Base-by-base conservation (phyloP, 208 protist genomes). In the Wallacemonas rigidus region DNA sequence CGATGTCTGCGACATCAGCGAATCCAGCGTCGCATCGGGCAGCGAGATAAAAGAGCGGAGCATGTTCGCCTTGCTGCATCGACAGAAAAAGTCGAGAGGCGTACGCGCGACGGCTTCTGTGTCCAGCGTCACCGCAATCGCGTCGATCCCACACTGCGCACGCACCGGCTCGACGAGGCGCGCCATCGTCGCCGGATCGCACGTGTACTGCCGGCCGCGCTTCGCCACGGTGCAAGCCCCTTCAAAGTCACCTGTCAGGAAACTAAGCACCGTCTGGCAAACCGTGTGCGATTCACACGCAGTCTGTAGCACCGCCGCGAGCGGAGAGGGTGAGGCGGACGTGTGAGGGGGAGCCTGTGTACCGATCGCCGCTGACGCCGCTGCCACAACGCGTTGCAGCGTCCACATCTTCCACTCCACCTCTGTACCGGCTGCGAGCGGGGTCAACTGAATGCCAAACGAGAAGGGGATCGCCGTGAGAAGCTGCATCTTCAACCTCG, bases 11-110 rank as follows among this genome's bases (percentile, higher is more conserved):
- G 62, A 9, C 67, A 56, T 69, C 41, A 89, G 48, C 17, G 17
- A 4, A n/a, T 56, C 1, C 15, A 86, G 39, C 44, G 77, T 64
- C 44, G 71, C 80, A 57, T 77, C 60, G 9, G 80, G 71, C 15
- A 79, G 39, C 15, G 58, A 54, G 2, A 69, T 48, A 17, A 77
- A 54, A 41, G 82, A 77, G 45, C 65, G 36, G 50, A 92, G 26
- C 48, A 93, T 72, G 57, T 83, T 76, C 6, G 44, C 44, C 57
- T 86, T 89, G 14, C 74, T 85, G 76, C 91, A 95, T 17, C 91
- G 86, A 64, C 91, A 95, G 75, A 92, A 92, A 67, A 91, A 95
- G 69, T 95, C 88, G 1, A 95, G 43, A 40, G 79, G 77, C 36
- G 86, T 88, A 38, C 91, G 88, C 65, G 68, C 68, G 14, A 79